Evolutionary conservation across 805 yeast species (phyloP).

Genomic region (Monosporozyma yasuniensis): DNA sequence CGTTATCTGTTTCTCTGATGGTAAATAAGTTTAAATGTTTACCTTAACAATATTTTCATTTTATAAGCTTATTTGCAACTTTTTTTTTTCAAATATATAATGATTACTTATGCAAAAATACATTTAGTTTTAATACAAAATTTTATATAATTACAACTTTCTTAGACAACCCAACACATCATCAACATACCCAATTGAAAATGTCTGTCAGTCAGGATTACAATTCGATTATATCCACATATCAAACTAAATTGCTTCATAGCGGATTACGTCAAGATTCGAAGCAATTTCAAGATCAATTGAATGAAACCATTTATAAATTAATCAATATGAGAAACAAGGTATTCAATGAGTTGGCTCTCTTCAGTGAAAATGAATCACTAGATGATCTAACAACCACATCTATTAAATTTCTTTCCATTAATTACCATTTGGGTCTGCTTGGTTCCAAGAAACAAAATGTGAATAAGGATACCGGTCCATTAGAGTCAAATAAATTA

Average conservation of each 20-base stretch:
- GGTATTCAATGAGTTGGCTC: conserved; percentile 37
- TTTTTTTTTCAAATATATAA: not conserved
- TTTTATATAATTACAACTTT: too few relatives aligned
- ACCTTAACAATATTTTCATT: not conserved
- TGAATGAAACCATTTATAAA: conserved; percentile 33
- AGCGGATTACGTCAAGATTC: conserved; percentile 35
- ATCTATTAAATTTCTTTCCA: conserved; percentile 49
- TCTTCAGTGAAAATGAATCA: conserved; percentile 66
- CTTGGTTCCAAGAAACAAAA: conserved; percentile 26
- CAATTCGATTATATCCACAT: conserved; percentile 12
- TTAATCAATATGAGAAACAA: conserved; percentile 38
- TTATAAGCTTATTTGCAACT: not conserved
- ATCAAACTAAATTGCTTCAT: conserved; percentile 13
- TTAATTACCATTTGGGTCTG: conserved; percentile 51
- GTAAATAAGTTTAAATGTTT: not conserved
- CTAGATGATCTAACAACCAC: conserved; percentile 59
- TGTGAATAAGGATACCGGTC: conserved; percentile 7
- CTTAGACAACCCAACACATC: not conserved
- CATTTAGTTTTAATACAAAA: not conserved
- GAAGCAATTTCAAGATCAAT: conserved; percentile 31
- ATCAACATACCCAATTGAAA: not conserved
- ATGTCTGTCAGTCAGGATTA: conserved; percentile 11
- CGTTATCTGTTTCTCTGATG: conserved; percentile 48
- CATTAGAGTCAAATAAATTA: conserved; percentile 15
- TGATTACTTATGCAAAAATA: not conserved